Conservation (phyloP, 225 moss, liverwort and hornwort genomes). For the Polytrichum commune region DNA sequence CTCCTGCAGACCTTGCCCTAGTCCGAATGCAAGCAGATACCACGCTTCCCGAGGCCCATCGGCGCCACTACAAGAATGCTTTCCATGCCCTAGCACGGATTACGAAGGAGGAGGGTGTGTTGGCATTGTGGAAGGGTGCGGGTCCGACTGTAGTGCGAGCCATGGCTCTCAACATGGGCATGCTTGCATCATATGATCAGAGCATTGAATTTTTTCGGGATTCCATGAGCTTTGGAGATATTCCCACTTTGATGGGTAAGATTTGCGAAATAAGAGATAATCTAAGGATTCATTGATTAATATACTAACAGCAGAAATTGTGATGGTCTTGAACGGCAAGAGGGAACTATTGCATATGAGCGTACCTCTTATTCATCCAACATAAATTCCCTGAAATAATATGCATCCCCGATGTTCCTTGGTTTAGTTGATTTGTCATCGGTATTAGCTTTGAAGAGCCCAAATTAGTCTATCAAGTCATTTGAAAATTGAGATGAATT, state of each 20-base stretch:
- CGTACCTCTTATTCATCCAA: too few relatives aligned
- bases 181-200: conserved; percentile 95
- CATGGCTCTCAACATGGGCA: conserved; percentile 98
- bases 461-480: too few relatives aligned
- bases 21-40: conserved; percentile 98
- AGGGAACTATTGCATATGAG: too few relatives aligned
- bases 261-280: neutral
- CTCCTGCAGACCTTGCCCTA: conserved; percentile 91
- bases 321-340: too few relatives aligned
- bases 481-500: too few relatives aligned
- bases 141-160: conserved; percentile 64
- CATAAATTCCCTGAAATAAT: too few relatives aligned
- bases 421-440: too few relatives aligned
- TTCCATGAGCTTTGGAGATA: conserved; percentile 60
- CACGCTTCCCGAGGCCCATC: conserved; percentile 71
- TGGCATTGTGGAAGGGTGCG: conserved; percentile 68
- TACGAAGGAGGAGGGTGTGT: conserved; percentile 40
- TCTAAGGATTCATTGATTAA: too few relatives aligned
- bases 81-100: conserved; percentile 68
- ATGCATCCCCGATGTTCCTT: too few relatives aligned
- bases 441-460: too few relatives aligned
- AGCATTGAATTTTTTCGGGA: conserved; percentile 84
- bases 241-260: conserved; percentile 66
- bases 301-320: too few relatives aligned
- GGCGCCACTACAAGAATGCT: conserved; percentile 81